phyloP scores from a whole-genome alignment of 805 yeast genomes.

The Scheffersomyces lignosus region DNA sequence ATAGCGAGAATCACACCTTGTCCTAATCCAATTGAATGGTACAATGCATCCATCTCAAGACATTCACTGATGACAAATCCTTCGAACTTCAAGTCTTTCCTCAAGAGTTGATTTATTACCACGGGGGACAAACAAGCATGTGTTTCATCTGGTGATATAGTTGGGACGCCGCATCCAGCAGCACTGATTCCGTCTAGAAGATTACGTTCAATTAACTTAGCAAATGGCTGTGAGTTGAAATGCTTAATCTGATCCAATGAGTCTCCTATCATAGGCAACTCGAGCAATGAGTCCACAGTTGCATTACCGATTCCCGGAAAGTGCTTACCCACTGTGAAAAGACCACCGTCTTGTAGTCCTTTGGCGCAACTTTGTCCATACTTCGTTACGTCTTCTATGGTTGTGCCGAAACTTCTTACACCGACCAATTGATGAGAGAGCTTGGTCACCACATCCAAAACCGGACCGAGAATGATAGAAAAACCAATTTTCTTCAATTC shows the following conservation, averaged over 20 bases:
- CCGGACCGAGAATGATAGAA: conserved; percentile 59
- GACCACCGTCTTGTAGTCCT: conserved; percentile 55
- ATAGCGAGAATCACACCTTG: conserved; percentile 64
- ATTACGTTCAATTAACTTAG: conserved; percentile 43
- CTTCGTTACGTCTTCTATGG: conserved; percentile 57
- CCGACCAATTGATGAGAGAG: conserved; percentile 58
- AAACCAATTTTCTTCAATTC: conserved; percentile 58
- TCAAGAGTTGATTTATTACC: conserved; percentile 48
- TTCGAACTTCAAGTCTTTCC: conserved; percentile 51
- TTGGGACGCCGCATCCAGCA: conserved; percentile 66
- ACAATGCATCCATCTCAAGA: conserved; percentile 60
- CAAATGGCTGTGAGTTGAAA: conserved; percentile 53
- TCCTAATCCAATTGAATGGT: conserved; percentile 63
- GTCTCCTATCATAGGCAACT: conserved; percentile 59
- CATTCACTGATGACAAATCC: conserved; percentile 63
- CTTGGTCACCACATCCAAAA: conserved; percentile 58
- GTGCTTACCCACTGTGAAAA: conserved; percentile 59
- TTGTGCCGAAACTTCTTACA: conserved; percentile 60
- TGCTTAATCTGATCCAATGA: conserved; percentile 51
- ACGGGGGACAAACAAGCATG: conserved; percentile 63
- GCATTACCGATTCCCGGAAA: conserved; percentile 70
- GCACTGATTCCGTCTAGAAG: conserved; percentile 56
- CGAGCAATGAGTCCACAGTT: conserved; percentile 55
- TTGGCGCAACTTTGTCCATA: conserved; percentile 53
- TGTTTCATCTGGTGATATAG: conserved; percentile 57